Base-by-base conservation (phyloP, 148 eudicot genomes). In the Rhododendron ferrugineum region DNA sequence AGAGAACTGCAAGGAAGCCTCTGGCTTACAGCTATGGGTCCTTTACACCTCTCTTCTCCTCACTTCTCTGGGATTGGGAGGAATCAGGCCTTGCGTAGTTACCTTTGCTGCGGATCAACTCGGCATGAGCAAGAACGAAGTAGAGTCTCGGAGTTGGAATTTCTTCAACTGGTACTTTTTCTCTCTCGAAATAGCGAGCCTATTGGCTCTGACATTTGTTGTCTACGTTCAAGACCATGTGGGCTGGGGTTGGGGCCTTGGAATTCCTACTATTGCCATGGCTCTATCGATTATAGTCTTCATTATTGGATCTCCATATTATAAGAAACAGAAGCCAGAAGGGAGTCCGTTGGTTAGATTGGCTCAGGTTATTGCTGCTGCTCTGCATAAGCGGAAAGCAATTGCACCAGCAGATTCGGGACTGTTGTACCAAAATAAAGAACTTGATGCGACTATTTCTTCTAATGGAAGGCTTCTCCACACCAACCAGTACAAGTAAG, bases 171-270 rank as follows among this genome's bases (percentile, higher is more conserved):
- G 86, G 89, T 93, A 90, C 84, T 88, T 88, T 82, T 93, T 92
- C 81, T 83, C 86, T 80, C 87, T 92, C 89, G 90, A 87, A 40
- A 30, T 84, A 79, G 93, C 93, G 4, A 62, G 90, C 1, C 72
- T 92, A 13, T 82, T 79, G 15, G 94, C 94, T 28, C 85, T 91
- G 13, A 92, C 93, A 2, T 84, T 91, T 5, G 90, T 92, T 7
- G 93, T 92, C 30, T 92, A 92, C 68, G 82, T 92, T 66, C 94
- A 92, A 87, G 94, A 92, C 23, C 88, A 90, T 78, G 87, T 92
- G 6, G 86, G 93, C 22, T 92, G 94, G 94, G 91, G 87, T 22
- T 90, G 93, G 93, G 94, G 94, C 6, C 91, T 92, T n/a, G 94
- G 91, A 9, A 87, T 92, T 64, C 94, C 93, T 56, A 90, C 94